A percentile compares a stretch with the other conserved stretches of the same genome.
These are phyloP conservation scores for Aaosphaeria pasadenensis DNA, from an alignment of 2,329 filamentous ascomycete species.

Conservation along the genomic window DNA sequence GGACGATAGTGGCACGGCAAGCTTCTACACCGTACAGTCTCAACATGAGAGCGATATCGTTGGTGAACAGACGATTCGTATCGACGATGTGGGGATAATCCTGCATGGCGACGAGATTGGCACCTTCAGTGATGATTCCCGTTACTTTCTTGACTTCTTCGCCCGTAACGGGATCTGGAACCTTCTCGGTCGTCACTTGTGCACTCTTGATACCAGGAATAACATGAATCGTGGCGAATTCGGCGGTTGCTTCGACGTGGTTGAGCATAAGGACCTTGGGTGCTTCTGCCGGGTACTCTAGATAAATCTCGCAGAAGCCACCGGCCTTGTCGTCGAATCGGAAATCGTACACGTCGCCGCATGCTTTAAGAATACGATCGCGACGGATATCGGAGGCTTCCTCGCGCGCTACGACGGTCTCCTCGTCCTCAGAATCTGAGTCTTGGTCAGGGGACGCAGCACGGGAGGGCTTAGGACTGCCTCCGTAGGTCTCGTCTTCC, in stretches of 20 bases:
- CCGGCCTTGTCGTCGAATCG: conserved; percentile 73
- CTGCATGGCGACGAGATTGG: conserved; percentile 89
- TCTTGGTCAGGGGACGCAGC: conserved; percentile 34
- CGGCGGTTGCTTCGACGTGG: conserved; percentile 78
- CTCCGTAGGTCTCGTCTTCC: conserved; percentile 53
- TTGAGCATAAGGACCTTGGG: conserved; percentile 93
- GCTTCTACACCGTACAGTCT: conserved; percentile 90
- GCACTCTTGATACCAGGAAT: conserved; percentile 75
- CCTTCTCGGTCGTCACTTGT: conserved; percentile 57
- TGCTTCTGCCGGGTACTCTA: conserved; percentile 75
- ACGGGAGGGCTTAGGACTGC: conserved; percentile 40
- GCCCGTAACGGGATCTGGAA: conserved; percentile 49
- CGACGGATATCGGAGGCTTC: conserved; percentile 28
- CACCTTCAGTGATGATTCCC: conserved; percentile 72
- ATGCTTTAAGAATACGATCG: conserved; percentile 41
- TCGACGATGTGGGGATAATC: conserved; percentile 82
- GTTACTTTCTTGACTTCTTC: conserved; percentile 41
- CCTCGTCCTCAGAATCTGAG: conserved; percentile 24
- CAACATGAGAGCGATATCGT: conserved; percentile 86
- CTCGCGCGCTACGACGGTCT: conserved; percentile 18
- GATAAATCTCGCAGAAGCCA: conserved; percentile 73
- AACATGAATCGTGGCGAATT: conserved; percentile 79
- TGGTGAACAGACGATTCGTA: conserved; percentile 82
- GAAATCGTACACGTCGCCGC: conserved; percentile 70
- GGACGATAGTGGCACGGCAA: conserved; percentile 79